phyloP scores from a whole-genome alignment of 2,329 filamentous ascomycete species.

The Coleophoma eucalyptorum region DNA sequence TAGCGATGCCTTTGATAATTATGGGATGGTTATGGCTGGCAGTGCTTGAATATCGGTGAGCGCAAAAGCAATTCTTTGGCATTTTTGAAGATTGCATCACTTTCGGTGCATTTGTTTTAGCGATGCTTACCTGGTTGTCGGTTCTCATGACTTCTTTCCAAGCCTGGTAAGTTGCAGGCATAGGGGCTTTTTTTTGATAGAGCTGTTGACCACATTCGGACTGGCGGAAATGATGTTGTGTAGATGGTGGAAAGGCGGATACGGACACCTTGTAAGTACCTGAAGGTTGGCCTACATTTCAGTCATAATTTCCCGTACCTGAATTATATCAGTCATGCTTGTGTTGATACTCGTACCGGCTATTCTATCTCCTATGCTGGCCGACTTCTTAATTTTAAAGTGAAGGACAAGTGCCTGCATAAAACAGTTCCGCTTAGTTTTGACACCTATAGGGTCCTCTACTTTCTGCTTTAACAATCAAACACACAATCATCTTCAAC shows the following conservation, averaged over 20 bases:
- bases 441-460: too few relatives aligned
- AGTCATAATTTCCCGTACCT: constrained; percentile 1
- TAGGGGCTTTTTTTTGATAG: constrained; percentile 11
- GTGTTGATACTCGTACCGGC: not conserved
- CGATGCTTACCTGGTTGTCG: too few relatives aligned
- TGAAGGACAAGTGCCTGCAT: too few relatives aligned
- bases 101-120: too few relatives aligned
- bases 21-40: not conserved
- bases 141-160: not conserved
- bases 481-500: too few relatives aligned
- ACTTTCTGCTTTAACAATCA: too few relatives aligned
- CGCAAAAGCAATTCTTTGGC: too few relatives aligned
- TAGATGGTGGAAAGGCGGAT: constrained; percentile 1
- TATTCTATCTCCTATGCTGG: too few relatives aligned
- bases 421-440: too few relatives aligned
- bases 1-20: not conserved
- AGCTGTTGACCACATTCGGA: not conserved
- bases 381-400: too few relatives aligned
- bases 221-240: not conserved
- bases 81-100: too few relatives aligned
- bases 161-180: constrained; percentile 10
- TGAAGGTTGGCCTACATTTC: constrained; percentile 24
- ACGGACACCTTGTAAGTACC: constrained; percentile 24
- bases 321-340: not conserved
- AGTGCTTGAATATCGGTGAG: too few relatives aligned